Evolutionary conservation across 192 early-diverging fungal genomes (phyloP), one percentile per base, ranked within the genome.

Genomic region (Coemansia sp.): DNA sequence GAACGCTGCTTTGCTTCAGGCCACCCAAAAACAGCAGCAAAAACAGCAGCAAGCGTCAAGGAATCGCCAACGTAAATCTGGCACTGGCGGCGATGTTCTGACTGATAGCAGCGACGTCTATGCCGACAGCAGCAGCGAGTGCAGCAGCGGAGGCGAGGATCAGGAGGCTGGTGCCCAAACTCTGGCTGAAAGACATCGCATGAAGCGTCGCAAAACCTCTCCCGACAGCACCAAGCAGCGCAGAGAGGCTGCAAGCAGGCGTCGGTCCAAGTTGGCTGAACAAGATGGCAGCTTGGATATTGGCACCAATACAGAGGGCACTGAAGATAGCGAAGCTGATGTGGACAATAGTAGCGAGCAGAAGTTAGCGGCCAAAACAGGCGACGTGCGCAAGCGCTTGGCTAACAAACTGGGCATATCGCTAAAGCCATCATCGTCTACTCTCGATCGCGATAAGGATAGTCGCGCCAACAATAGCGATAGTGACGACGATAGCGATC

Each of bases 221-320:
- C 59, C 58, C 15, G 34, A 67, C 64, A 59, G 41, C 27, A 37
- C 45, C 63, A 53, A 51, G 60, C 63, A 57, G 19, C 46, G 55
- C 55, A 29, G 29, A 58, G 55, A 58, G 15, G 55, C 29, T 17
- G 29, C 34, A n/a, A 32, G 62, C 23, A 50, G 61, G 6, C 59
- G 36, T 36, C 37, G 66, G 15, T 74, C 75, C 14, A 68, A 62
- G 29, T 48, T 71, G 17, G 41, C 73, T 10, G 59, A 44, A 7
- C 62, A 68, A 32, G 85, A 78, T 29, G 75, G 78, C 10, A 69
- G 63, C n/a, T 10, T 72, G 29, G 84, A 81, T n/a, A 67, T 70
- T 63, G 77, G 51, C 41, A 62, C 64, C 23, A 45, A 65, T 23
- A 67, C 39, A 34, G 57, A 69, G 25, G 72, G 63, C 19, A 67